phyloP scores from a whole-genome alignment of 176 grass and related monocot species.

The Secale cereale region DNA sequence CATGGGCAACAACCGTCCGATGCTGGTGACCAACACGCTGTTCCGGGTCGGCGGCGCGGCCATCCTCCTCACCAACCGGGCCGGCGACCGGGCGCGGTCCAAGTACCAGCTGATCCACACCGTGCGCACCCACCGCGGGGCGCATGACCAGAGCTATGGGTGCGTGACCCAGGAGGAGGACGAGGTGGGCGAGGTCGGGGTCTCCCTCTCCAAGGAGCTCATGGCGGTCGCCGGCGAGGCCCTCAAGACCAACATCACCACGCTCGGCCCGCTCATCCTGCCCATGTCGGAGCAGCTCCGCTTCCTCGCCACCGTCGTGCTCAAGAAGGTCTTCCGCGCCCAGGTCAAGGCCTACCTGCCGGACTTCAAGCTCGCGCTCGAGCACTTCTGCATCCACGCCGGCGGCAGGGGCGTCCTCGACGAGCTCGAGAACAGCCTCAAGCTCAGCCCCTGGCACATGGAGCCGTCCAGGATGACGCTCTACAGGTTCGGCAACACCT shows the following conservation, averaged over 20 bases:
- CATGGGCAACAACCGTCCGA: conserved; percentile 85
- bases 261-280: conserved; percentile 63
- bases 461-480: conserved; percentile 91
- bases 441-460: conserved; percentile 79
- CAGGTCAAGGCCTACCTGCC: conserved; percentile 61
- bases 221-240: conserved; percentile 87
- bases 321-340: conserved; percentile 64
- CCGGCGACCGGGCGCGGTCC: conserved; percentile 33
- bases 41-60: conserved; percentile 87
- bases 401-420: conserved; percentile 81
- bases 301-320: conserved; percentile 67
- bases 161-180: conserved; percentile 93
- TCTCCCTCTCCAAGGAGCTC: conserved; percentile 87
- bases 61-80: conserved; percentile 71
- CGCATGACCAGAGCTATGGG: conserved; percentile 61
- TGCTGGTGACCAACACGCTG: conserved; percentile 86
- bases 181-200: conserved; percentile 47
- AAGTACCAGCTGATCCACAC: conserved; percentile 95
- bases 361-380: conserved; percentile 81
- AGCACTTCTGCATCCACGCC: conserved; percentile 99
- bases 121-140: conserved; percentile 67
- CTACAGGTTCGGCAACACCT: conserved; percentile 91
- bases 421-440: conserved; percentile 77
- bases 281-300: conserved; percentile 86
- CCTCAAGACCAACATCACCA: conserved; percentile 88